Conservation (phyloP, 139 green algal species). For the Desmodesmus armatus region DNA sequence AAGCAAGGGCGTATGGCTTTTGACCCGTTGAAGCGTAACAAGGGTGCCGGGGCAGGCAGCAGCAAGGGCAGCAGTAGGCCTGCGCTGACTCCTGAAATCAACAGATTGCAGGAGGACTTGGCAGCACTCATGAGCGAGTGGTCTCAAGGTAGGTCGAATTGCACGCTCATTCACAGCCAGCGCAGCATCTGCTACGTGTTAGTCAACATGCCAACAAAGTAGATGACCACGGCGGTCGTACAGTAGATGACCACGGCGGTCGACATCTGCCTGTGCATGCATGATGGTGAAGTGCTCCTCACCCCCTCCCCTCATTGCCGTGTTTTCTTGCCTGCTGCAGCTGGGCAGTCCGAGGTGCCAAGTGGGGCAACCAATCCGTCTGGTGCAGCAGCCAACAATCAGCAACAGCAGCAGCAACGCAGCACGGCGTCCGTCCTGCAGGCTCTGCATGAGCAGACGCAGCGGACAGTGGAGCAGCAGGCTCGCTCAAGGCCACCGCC, state of each 20-base stretch:
- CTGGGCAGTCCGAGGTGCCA: no score
- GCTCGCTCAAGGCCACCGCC: neutral
- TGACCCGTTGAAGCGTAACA: slow-evolving; percentile 29
- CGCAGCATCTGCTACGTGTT: no score
- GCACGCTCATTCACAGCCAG: no score
- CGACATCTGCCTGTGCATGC: no score
- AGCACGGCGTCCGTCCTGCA: slow-evolving; percentile 40
- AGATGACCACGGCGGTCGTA: no score
- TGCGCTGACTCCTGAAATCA: slow-evolving; percentile 46
- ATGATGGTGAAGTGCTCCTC: no score
- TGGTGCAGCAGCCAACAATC: neutral
- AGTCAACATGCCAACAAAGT: no score
- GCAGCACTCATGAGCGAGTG: slow-evolving; percentile 51
- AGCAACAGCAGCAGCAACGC: slow-evolving; percentile 19
- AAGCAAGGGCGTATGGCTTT: slow-evolving; percentile 2
- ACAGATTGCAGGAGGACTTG: slow-evolving; percentile 63
- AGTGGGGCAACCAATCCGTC: no score
- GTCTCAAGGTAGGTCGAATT: slow-evolving; percentile 40
- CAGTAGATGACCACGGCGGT: no score
- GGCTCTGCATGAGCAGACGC: slow-evolving; percentile 60
- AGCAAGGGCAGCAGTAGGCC: neutral
- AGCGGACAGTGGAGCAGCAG: slow-evolving; percentile 54
- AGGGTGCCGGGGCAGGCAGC: neutral
- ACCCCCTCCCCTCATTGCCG: no score
- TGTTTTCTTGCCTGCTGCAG: no score